Evolutionary conservation across 2,329 filamentous ascomycete species (phyloP), one percentile per base, ranked within the genome.

Genomic region (Colletotrichum gloeosporioides): DNA sequence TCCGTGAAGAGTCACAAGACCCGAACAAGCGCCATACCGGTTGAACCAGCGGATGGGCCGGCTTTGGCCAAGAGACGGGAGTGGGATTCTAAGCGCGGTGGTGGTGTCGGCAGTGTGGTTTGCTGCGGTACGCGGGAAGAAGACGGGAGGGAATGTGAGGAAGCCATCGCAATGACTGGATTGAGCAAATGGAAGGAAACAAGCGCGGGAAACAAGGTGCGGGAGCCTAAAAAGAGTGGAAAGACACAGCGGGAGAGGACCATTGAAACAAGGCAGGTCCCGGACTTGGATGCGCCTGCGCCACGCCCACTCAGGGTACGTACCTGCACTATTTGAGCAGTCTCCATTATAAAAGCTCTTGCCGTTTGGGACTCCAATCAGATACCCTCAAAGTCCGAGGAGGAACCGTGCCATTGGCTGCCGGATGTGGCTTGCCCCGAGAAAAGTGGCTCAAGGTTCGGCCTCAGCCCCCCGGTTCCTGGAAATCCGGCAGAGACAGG

Each of bases 41-140:
- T 18, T 29, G 25, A 55, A 5, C 31, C 32, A 10, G 55, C 73
- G 70, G 57, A 61, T 32, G 62, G 27, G 39, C 70, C 73, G 73
- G 61, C 32, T 3, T 31, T 27, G 8, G 59, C 32, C 73, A 63
- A 49, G 59, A 32, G 29, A 12, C 8, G 18, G 44, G n/a, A 49
- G 18, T 49, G 44, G 44, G 22, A 16, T 34, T n/a, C 36, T 34
- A 69, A 61, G 27, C 73, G 70, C 64, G 64, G 8, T 16, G 2
- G 32, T 6, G 8, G 49, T 59, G 29, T 29, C 39, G 18, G 39
- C 16, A 2, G 39, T 73, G 31, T 73, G 73, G 73, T 69, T 76
- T 76, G 73, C 70, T 76, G 70, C 34, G 64, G 66, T 76, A 76
- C 69, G 68, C 34, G 69, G 22, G 25, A 18, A 27, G 59, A 49